Conservation (phyloP, 129 eudicot species). For the Cynara cardunculus region DNA sequence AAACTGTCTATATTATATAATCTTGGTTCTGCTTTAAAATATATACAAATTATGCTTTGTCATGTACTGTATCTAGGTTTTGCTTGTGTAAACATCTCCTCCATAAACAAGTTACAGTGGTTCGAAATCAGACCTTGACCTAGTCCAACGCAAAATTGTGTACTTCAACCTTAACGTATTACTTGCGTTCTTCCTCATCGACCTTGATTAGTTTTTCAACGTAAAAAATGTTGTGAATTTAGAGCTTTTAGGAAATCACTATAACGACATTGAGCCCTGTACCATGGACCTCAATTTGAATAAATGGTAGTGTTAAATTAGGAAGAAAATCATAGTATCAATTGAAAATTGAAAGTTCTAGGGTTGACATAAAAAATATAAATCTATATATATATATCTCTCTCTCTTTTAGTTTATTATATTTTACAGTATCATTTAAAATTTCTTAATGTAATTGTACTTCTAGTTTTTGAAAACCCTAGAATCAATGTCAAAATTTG, state of each 20-base stretch:
- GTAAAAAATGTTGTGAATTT: not conserved
- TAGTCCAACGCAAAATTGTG: not conserved
- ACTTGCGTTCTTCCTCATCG: not conserved
- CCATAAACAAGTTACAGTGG: not conserved
- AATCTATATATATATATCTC: not conserved
- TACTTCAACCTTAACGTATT: not conserved
- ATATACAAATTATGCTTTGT: not conserved
- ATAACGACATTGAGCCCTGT: not conserved
- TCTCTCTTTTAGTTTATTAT: not conserved
- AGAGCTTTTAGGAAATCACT: not conserved
- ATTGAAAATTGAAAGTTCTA: not conserved
- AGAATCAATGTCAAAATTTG: not conserved
- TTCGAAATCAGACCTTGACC: not conserved
- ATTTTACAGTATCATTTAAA: not conserved
- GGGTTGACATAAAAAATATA: not conserved
- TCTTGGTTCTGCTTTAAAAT: not conserved
- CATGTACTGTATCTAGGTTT: conserved; percentile 6
- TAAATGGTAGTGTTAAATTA: not conserved
- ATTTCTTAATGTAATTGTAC: not conserved
- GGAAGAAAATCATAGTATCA: not conserved
- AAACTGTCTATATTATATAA: not conserved
- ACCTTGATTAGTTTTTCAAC: too few relatives aligned
- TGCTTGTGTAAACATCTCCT: not conserved
- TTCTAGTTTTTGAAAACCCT: not conserved
- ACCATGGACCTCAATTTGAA: not conserved